Evolutionary conservation across 2,329 filamentous ascomycete genomes (phyloP).

Genomic region (Pseudogymnoascus sp.): DNA sequence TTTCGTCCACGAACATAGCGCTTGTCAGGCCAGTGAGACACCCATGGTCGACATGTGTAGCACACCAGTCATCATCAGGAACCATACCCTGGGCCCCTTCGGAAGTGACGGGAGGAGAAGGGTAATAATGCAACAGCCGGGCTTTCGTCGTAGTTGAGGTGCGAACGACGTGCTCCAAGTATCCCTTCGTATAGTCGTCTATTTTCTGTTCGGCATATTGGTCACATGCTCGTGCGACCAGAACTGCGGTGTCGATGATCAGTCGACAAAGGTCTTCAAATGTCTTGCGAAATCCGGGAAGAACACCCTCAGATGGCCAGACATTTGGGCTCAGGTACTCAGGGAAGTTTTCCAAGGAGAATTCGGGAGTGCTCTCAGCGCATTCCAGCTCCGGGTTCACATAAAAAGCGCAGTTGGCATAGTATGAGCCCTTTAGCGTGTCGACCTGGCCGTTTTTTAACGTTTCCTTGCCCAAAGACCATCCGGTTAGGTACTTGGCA

Average conservation of each 20-base stretch:
- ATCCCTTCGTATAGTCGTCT: conserved; percentile 64
- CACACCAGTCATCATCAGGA: conserved; percentile 86
- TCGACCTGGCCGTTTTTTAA: conserved; percentile 71
- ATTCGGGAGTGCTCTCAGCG: conserved; percentile 51
- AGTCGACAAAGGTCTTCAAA: conserved; percentile 71
- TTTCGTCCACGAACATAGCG: conserved; percentile 92
- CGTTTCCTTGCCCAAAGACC: conserved; percentile 76
- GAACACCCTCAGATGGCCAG: conserved; percentile 63
- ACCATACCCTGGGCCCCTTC: conserved; percentile 31
- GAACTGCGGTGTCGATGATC: conserved; percentile 80
- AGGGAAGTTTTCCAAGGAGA: conserved; percentile 58
- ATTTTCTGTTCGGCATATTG: conserved; percentile 75
- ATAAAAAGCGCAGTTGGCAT: conserved; percentile 76
- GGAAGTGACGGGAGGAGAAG: conserved; percentile 39
- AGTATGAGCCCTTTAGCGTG: conserved; percentile 75
- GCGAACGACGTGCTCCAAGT: conserved; percentile 79
- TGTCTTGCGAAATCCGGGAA: conserved; percentile 68
- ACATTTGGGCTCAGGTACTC: conserved; percentile 88
- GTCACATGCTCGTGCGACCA: conserved; percentile 89
- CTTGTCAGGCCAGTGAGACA: conserved; percentile 90
- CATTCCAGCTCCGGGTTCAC: conserved; percentile 55
- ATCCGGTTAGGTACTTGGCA: conserved; percentile 61
- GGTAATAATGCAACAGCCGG: conserved; percentile 87
- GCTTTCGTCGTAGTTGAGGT: conserved; percentile 86
- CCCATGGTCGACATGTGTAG: conserved; percentile 82